Evolutionary conservation across 139 green algal genomes (phyloP), one percentile per base, ranked within the genome.

Genomic region (Dunaliella primolecta): DNA sequence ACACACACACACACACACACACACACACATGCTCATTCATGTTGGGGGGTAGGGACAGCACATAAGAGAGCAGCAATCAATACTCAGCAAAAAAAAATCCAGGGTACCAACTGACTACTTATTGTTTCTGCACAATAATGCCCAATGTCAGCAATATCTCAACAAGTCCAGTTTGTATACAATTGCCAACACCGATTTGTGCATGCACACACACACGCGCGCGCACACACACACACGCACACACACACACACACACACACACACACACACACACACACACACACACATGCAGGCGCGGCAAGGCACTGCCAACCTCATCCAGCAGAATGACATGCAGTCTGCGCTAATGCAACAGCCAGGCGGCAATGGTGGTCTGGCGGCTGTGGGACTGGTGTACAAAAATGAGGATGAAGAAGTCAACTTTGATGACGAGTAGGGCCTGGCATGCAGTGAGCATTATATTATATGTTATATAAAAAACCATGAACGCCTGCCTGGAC

Each of bases 231-330:
- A 15, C 15, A 64, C 46, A 64, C 46, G 15, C 46, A 15, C 46
- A 64, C 46, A 64, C 46, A 64, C 46, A 15, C 46, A 64, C 46
- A 64, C 46, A 64, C 46, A 64, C 46, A 64, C 46, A 64, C 46
- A 15, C 46, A 64, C 46, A 64, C 46, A 64, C 46, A 15, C 46
- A 64, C 46, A 64, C 46, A 64, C 46, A 15, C 46, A 25, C 15
- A 15, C 46, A 64, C 15, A 15, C 46, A 64, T 64, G 31, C 72
- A 85, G 71, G 84, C 84, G 15, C 34, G 83, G 80, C 79, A 83
- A 77, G 84, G 84, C 71, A 88, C 84, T 25, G 84, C 84, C 33
- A 88, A 88, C 84, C 75, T 88, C 80, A 79, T 78, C 20, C 84
- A 87, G 74, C 84, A 82, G 72, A 81, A 37, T 32, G 72, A 88